A percentile compares a stretch with the other conserved stretches of the same genome.
Conservation (phyloP, 2,329 filamentous ascomycete species). For the Epichloe sylvatica region DNA sequence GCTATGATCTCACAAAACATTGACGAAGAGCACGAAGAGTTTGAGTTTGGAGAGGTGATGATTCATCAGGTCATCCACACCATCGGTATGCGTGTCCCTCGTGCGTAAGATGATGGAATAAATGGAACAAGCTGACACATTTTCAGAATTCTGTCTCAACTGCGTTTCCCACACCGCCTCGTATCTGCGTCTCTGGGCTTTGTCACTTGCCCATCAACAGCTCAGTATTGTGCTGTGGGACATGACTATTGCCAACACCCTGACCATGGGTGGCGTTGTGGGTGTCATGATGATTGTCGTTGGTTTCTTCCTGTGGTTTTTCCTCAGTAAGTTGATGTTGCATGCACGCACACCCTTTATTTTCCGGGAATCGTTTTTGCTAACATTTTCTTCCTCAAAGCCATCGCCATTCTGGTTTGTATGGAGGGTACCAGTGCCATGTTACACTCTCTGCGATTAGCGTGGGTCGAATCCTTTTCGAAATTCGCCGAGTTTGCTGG, state of each 20-base stretch:
- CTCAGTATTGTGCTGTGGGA: conserved; percentile 89
- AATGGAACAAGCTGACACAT: conserved; percentile 15
- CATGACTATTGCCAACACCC: conserved; percentile 79
- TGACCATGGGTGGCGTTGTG: conserved; percentile 48
- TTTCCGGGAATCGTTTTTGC: conserved; percentile 1
- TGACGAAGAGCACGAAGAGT: conserved; percentile 80
- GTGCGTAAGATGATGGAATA: neutral
- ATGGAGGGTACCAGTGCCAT: conserved; percentile 97
- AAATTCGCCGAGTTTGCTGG: conserved; percentile 92
- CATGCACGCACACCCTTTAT: accelerated
- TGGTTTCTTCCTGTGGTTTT: conserved; percentile 82
- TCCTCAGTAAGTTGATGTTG: conserved; percentile 41
- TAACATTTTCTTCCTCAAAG: conserved; percentile 16
- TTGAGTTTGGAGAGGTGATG: conserved; percentile 94
- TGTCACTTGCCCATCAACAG: conserved; percentile 96
- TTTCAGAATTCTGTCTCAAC: conserved; percentile 88
- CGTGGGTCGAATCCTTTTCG: conserved; percentile 96
- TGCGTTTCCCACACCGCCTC: conserved; percentile 98
- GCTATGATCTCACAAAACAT: conserved; percentile 85
- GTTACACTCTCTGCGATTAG: conserved; percentile 80
- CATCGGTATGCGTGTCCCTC: conserved; percentile 53
- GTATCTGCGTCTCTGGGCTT: conserved; percentile 93
- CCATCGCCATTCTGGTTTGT: conserved; percentile 57
- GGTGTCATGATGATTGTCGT: conserved; percentile 72
- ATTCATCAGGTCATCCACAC: conserved; percentile 99